phyloP scores from a whole-genome alignment of 2,329 filamentous ascomycete species.

The Chaetoscypha palmicola region DNA sequence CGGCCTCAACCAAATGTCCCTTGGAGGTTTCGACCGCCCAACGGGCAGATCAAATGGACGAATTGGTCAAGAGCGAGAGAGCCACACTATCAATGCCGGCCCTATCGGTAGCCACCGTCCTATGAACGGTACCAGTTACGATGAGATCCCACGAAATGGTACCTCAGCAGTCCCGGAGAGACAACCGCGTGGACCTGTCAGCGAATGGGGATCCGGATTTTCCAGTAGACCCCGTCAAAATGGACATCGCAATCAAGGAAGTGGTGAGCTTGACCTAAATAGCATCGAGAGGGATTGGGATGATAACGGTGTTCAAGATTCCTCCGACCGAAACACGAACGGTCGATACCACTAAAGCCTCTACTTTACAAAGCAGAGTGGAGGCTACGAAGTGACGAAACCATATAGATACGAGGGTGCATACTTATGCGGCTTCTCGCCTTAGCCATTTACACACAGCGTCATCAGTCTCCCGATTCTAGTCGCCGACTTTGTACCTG shows the following conservation, averaged over 20 bases:
- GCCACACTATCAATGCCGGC: conserved; percentile 38
- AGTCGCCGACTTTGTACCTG: conserved; percentile 13
- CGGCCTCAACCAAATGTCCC: conserved; percentile 52
- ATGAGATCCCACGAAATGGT: conserved; percentile 26
- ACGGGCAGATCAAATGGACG: conserved; percentile 31
- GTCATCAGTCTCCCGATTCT: conserved; percentile 3
- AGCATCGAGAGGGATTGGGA: conserved; percentile 21
- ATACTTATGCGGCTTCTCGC: conserved; percentile 12
- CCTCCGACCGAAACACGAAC: conserved; percentile 27
- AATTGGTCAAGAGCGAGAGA: conserved; percentile 44
- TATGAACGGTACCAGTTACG: conserved; percentile 31
- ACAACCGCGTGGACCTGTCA: conserved; percentile 52
- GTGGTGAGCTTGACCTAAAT: conserved; percentile 36
- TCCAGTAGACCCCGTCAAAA: conserved; percentile 48
- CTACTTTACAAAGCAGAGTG: conserved; percentile 9
- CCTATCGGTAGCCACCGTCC: conserved; percentile 61
- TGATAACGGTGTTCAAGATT: conserved; percentile 28
- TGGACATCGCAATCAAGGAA: conserved; percentile 55
- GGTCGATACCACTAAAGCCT: conserved; percentile 24
- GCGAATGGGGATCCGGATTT: conserved; percentile 53
- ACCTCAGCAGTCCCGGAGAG: conserved; percentile 44
- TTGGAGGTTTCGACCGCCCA: conserved; percentile 37
- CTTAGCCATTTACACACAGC: conserved; percentile 7
- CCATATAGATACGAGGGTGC: conserved; percentile 14
- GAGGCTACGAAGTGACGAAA: conserved; percentile 27